Evolutionary conservation across 1,284 basidiomycete genomes (phyloP), one percentile per base, ranked within the genome.

Genomic region (Rhodotorula sp.): DNA sequence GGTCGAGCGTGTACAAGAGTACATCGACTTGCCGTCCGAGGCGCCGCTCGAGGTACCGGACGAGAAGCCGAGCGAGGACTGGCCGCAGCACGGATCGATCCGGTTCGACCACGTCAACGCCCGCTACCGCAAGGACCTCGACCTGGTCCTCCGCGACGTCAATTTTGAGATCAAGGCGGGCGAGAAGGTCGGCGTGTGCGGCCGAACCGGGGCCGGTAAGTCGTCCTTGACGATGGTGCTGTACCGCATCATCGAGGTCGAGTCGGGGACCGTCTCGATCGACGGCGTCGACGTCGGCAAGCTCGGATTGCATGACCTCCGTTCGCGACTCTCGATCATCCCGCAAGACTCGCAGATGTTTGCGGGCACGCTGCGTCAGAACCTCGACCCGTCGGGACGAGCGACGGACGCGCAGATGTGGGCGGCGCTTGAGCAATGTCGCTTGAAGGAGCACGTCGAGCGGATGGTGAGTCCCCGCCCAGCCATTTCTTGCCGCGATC

Each of bases 181-280:
- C 61, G 90, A 95, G 79, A 92, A 92, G 76, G 87, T 97, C 62
- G 93, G 92, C 28, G 82, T 95, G 6, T 89, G 88, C 77, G 94
- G 94, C 2, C 84, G 94, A 70, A 97, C 95, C 1, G 93, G 95
- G 2, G 91, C 92, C n/a, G 94, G 94, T 71, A 97, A 97, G 82
- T 90, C 88, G 43, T 90, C 90, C 5, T 86, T 94, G 70, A 84
- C 88, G 60, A 80, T 86, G 49, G 84, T 88, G 1, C 79, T 92
- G 1, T 90, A 91, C 84, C 86, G 90, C 2, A 90, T 95, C 76
- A 87, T 95, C 70, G 95, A 98, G 80, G 89, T 91, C 0, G 83
- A 85, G 0, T 83, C 84, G 59, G 95, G 95, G 15, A 86, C 85
- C 2, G 94, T 99, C 66, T 78, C 85, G 18, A 90, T 97, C 63